Evolutionary conservation across 1,284 basidiomycete genomes (phyloP), one percentile per base, ranked within the genome.

Genomic region (Tremellales sp.): DNA sequence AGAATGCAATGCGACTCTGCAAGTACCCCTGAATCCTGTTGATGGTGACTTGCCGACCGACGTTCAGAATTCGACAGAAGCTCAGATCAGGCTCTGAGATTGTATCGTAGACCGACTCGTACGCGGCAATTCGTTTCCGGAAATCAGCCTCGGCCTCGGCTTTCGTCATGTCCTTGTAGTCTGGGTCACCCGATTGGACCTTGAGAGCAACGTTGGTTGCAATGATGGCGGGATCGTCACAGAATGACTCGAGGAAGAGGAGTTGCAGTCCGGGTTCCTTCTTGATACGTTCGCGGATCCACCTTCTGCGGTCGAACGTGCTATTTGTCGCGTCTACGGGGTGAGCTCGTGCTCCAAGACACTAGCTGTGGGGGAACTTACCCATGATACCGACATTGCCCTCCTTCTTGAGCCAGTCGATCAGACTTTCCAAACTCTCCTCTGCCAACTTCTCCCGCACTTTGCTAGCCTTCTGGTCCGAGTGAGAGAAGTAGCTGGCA

Each of bases 351-450:
- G n/a, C 24, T 29, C 13, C 12, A 36, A 17, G 15, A 17, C 17
- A 23, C 22, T 7, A 23, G n/a, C 40, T 21, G 13, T 25, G 25
- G 5, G 3, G 8, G 8, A 15, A 67, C 80, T 46, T 61, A 89
- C 90, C 94, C 73, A 97, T 94, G 60, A 99, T 97, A 7, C 91
- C 96, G 27, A 98, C 94, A 67, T 99, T 98, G 0, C 96, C 94
- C 13, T 90, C 90, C 73, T 87, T 89, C 75, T 89, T 92, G 48
- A 99, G 76, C 94, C 96, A 99, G 36, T 82, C 79, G 57, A 99
- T 97, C 36, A 98, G 76, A 81, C 89, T 90, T 61, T 98, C 93
- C 40, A 99, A 76, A 71, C 91, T 91, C 68, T 98, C 94, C 58
- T 84, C 83, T 0, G 96, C 90, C 49, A 98, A 81, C 61, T 81